Percentiles rank a stretch among this genome's conserved stretches.
Evolutionary conservation across 1,284 basidiomycete species (phyloP).

Genomic region (Exobasidium cylindrosporum): DNA sequence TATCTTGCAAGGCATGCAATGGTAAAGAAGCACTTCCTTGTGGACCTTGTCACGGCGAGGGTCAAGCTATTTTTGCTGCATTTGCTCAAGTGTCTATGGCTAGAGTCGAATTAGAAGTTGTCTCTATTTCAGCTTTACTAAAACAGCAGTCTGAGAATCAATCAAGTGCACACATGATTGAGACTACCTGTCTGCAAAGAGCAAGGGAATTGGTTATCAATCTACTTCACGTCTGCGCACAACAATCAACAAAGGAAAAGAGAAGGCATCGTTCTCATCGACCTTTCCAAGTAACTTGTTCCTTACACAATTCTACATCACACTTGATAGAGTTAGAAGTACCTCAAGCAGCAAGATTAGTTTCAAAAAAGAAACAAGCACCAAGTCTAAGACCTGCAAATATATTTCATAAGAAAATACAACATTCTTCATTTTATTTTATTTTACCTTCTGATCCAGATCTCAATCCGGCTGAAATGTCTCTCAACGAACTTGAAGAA

Average conservation of each 20-base stretch:
- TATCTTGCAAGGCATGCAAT: slow-evolving; percentile 29
- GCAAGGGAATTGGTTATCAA: slow-evolving; percentile 28
- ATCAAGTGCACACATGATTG: slow-evolving; percentile 25
- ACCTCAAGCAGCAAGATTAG: slow-evolving; percentile 26
- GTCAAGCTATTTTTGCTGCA: slow-evolving; percentile 34
- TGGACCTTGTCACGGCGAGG: slow-evolving; percentile 32
- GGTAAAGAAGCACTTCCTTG: slow-evolving; percentile 36
- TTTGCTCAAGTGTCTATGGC: slow-evolving; percentile 37
- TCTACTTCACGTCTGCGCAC: neutral
- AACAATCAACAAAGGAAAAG: slow-evolving; percentile 20
- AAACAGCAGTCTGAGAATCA: neutral
- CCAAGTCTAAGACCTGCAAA: neutral
- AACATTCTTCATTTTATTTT: slow-evolving; percentile 11
- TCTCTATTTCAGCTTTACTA: slow-evolving; percentile 26
- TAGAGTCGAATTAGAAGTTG: slow-evolving; percentile 34
- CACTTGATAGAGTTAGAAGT: slow-evolving; percentile 29
- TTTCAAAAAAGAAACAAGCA: slow-evolving; percentile 8
- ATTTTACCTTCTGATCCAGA: slow-evolving; percentile 30
- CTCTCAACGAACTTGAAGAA: neutral
- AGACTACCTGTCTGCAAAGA: slow-evolving; percentile 24
- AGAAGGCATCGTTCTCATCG: slow-evolving; percentile 10
- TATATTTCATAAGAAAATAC: slow-evolving; percentile 17
- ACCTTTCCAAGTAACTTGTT: slow-evolving; percentile 37
- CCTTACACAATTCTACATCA: slow-evolving; percentile 34
- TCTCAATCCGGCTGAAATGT: slow-evolving; percentile 26